A percentile compares a stretch with the other conserved stretches of the same genome.
Evolutionary conservation across 148 eudicot species (phyloP).

Genomic region (Arbutus unedo): DNA sequence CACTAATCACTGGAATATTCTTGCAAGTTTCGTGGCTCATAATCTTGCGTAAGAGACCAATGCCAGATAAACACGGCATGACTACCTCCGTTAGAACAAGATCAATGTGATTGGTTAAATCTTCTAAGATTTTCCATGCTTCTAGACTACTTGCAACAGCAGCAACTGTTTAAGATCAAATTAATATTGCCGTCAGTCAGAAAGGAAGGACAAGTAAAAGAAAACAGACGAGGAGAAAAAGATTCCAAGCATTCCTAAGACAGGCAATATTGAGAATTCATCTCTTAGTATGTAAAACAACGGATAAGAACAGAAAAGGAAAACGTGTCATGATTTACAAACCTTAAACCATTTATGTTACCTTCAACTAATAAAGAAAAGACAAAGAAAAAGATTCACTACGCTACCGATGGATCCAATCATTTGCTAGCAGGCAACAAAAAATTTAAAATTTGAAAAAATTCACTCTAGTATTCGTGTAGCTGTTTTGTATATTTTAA

Average conservation of each 20-base stretch:
- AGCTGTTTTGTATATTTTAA: too few relatives aligned
- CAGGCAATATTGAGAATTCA: not conserved
- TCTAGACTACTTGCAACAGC: conserved; percentile 56
- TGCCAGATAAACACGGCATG: conserved; percentile 77
- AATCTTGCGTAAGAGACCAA: conserved; percentile 64
- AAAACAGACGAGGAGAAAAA: not conserved
- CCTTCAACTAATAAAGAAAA: not conserved
- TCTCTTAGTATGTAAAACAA: not conserved
- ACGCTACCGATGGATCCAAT: not conserved
- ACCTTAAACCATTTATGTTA: not conserved
- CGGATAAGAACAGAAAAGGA: not conserved
- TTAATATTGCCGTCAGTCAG: too few relatives aligned
- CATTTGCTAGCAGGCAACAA: not conserved
- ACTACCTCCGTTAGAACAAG: conserved; percentile 76
- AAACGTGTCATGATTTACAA: not conserved
- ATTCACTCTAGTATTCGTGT: too few relatives aligned
- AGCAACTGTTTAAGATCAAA: conserved; percentile 48
- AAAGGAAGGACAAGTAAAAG: not conserved
- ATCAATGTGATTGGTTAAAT: conserved; percentile 61
- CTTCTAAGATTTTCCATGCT: conserved; percentile 66
- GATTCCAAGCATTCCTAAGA: not conserved
- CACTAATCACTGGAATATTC: conserved; percentile 80
- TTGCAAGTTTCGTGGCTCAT: conserved; percentile 75
- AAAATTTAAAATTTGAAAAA: not conserved
- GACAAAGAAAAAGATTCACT: not conserved